These are phyloP conservation scores for Eutrema heterophyllum DNA, from an alignment of 345 rosid genomes.

Conservation along the genomic window DNA sequence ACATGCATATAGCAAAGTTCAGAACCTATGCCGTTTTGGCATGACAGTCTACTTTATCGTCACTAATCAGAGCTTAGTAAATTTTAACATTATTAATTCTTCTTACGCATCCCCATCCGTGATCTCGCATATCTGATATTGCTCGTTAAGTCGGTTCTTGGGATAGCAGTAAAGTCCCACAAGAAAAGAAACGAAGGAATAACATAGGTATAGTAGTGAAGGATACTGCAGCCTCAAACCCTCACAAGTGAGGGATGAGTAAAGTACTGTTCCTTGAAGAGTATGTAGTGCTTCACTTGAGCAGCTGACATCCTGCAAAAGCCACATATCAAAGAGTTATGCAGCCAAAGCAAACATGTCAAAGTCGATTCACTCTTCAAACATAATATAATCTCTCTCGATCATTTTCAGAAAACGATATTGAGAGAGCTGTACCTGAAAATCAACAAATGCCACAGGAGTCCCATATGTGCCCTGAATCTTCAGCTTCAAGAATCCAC, in stretches of 20 bases:
- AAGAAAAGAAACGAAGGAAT: not conserved
- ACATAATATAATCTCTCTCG: not conserved
- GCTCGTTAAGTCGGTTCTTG: conserved; percentile 35
- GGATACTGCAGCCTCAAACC: conserved; percentile 93
- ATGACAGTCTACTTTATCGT: conserved; percentile 12
- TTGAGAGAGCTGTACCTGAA: conserved; percentile 46
- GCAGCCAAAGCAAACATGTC: not conserved
- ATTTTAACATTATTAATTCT: conserved; percentile 8
- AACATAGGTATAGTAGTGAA: conserved; percentile 21
- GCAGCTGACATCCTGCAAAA: conserved; percentile 59
- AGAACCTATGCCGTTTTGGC: conserved; percentile 1
- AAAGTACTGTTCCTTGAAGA: conserved; percentile 70
- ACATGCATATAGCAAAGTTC: conserved; percentile 16
- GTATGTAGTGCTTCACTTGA: conserved; percentile 69
- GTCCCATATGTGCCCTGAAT: conserved; percentile 78
- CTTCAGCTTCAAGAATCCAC: conserved; percentile 81
- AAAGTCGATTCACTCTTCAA: not conserved
- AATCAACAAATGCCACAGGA: conserved; percentile 90
- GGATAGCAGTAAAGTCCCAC: not conserved
- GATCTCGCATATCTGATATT: conserved; percentile 71
- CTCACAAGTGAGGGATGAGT: conserved; percentile 64
- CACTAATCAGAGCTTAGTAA: not conserved
- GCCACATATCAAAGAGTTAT: conserved; percentile 2
- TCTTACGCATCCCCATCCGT: conserved; percentile 77
- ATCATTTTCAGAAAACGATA: not conserved